Conservation (phyloP, 768 basidiomycete species). For the Cystobasidium ongulense region DNA sequence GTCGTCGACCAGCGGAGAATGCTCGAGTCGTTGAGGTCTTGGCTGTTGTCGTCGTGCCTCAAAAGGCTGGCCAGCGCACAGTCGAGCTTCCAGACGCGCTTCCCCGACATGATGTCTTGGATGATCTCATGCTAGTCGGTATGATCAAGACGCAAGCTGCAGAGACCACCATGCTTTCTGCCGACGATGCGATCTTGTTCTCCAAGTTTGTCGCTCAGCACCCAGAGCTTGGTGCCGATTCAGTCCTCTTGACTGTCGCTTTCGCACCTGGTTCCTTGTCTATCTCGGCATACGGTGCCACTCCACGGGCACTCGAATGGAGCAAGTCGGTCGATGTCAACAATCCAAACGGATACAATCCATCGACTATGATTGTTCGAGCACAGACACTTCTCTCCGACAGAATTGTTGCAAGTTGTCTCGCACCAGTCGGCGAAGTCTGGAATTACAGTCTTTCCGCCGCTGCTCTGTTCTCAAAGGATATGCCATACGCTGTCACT, state of each 20-base stretch:
- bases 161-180: slow-evolving; percentile 84
- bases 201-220: slow-evolving; percentile 96
- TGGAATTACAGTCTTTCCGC: slow-evolving; percentile 62
- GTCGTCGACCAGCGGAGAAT: slow-evolving; percentile 86
- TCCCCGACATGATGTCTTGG: slow-evolving; percentile 90
- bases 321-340: slow-evolving; percentile 86
- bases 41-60: slow-evolving; percentile 94
- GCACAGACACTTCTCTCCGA: slow-evolving; percentile 83
- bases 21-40: slow-evolving; percentile 98
- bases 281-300: slow-evolving; percentile 80
- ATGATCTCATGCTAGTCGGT: slow-evolving; percentile 66
- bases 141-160: slow-evolving; percentile 65
- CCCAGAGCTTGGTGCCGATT: slow-evolving; percentile 76
- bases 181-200: slow-evolving; percentile 85
- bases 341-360: slow-evolving; percentile 80
- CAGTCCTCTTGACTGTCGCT: slow-evolving; percentile 85
- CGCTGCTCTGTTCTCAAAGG: slow-evolving; percentile 36
- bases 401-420: slow-evolving; percentile 87
- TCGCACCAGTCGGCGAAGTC: slow-evolving; percentile 82
- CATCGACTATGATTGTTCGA: slow-evolving; percentile 87
- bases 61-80: slow-evolving; percentile 87
- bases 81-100: slow-evolving; percentile 83
- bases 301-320: slow-evolving; percentile 93
- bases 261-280: slow-evolving; percentile 98
- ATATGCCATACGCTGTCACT: slow-evolving; percentile 40